phyloP scores from a whole-genome alignment of 306 rosid species.

The Lupinus albus region DNA sequence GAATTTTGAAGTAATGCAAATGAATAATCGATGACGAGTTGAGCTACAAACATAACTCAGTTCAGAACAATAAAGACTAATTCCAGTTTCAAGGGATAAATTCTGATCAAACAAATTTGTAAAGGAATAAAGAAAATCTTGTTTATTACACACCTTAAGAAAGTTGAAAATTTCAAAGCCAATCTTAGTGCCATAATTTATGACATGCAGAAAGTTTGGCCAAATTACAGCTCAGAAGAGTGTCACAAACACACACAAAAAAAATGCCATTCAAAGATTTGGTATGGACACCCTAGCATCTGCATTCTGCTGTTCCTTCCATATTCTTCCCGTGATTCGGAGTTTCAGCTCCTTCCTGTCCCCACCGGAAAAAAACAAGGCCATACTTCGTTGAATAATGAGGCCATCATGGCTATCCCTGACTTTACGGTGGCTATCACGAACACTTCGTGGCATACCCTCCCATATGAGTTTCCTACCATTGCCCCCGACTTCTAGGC shows the following conservation, averaged over 20 bases:
- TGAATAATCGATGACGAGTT: constrained; percentile 12
- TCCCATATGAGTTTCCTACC: constrained; percentile 94
- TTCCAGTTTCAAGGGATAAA: constrained; percentile 15
- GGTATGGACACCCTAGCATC: constrained; percentile 93
- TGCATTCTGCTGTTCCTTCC: constrained; percentile 94
- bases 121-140: constrained; percentile 42
- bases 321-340: constrained; percentile 93
- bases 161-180: constrained; percentile 50
- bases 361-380: constrained; percentile 94
- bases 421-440: constrained; percentile 92
- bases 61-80: not conserved
- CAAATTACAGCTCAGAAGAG: constrained; percentile 46
- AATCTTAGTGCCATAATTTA: constrained; percentile 39
- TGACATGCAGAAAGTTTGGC: constrained; percentile 47
- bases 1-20: constrained; percentile 4
- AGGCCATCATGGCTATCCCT: constrained; percentile 98
- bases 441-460: constrained; percentile 88
- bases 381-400: constrained; percentile 94
- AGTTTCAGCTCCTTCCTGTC: constrained; percentile 97
- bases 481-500: constrained; percentile 92
- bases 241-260: constrained; percentile 45
- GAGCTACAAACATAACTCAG: constrained; percentile 3
- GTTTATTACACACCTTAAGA: constrained; percentile 59
- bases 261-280: constrained; percentile 53
- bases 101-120: constrained; percentile 38